phyloP scores from a whole-genome alignment of 108 stramenopile genomes.

The Fragilaria crotonensis region DNA sequence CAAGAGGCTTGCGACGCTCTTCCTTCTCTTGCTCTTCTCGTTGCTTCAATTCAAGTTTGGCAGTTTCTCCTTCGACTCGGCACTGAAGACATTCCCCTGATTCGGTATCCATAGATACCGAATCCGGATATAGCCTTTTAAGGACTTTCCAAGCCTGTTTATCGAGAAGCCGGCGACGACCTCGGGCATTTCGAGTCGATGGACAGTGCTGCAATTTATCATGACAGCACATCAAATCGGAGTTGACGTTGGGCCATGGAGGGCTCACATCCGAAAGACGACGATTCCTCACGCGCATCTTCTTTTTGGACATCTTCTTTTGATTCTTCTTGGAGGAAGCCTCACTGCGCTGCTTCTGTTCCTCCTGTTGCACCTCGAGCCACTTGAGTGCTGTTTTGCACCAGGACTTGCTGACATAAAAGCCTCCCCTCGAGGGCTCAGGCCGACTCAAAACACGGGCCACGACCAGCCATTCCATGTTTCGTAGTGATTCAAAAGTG shows the following conservation, averaged over 20 bases:
- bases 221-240: conserved; percentile 44
- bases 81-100: conserved; percentile 70
- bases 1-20: conserved; percentile 56
- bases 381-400: conserved; percentile 76
- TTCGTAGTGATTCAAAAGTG: conserved; percentile 70
- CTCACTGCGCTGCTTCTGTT: conserved; percentile 15
- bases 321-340: conserved; percentile 19
- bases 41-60: conserved; percentile 39
- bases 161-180: conserved; percentile 69
- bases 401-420: conserved; percentile 81
- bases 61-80: conserved; percentile 56
- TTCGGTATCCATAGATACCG: conserved; percentile 39
- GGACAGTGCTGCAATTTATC: conserved; percentile 25
- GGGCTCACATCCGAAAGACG: conserved; percentile 65
- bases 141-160: conserved; percentile 84
- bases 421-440: conserved; percentile 57
- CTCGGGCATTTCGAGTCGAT: conserved; percentile 56
- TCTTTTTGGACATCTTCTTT: conserved; percentile 77
- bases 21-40: conserved; percentile 43
- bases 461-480: conserved; percentile 84
- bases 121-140: conserved; percentile 76
- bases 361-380: conserved; percentile 75
- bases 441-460: conserved; percentile 73
- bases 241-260: conserved; percentile 79
- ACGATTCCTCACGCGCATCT: conserved; percentile 59